Evolutionary conservation across 2,329 filamentous ascomycete genomes (phyloP).

Genomic region (Orbilia blumenaviensis): DNA sequence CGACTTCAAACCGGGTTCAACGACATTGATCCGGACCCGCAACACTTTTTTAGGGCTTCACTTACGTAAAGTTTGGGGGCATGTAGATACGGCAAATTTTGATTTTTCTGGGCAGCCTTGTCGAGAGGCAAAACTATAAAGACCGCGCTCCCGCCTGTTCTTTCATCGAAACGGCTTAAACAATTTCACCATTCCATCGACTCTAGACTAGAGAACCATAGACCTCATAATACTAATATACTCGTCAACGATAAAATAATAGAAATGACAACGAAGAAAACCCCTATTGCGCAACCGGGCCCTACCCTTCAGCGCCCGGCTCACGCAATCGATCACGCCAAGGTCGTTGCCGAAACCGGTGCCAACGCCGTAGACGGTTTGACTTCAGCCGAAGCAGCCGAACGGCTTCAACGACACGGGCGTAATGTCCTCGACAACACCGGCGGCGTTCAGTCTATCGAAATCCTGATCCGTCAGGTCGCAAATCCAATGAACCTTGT

Average conservation of each 20-base stretch:
- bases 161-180: neutral
- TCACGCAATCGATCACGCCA: conserved; percentile 6
- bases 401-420: conserved; percentile 70
- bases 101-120: neutral
- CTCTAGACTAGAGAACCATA: neutral
- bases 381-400: conserved; percentile 69
- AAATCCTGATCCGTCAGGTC: conserved; percentile 76
- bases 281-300: neutral
- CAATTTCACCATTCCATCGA: neutral
- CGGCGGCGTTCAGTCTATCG: conserved; percentile 73
- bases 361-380: conserved; percentile 75
- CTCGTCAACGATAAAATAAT: neutral
- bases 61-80: conserved; percentile 13
- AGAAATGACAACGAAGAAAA: neutral
- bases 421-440: conserved; percentile 76
- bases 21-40: conserved; percentile 2
- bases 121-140: neutral
- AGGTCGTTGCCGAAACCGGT: conserved; percentile 63
- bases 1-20: conserved; percentile 15
- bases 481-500: conserved; percentile 78
- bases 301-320: neutral
- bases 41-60: neutral
- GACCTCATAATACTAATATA: neutral
- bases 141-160: no score
- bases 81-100: neutral